Evolutionary conservation across 257 asterid species (phyloP), one percentile per base, ranked within the genome.

Genomic region (Cynanchum wilfordii): DNA sequence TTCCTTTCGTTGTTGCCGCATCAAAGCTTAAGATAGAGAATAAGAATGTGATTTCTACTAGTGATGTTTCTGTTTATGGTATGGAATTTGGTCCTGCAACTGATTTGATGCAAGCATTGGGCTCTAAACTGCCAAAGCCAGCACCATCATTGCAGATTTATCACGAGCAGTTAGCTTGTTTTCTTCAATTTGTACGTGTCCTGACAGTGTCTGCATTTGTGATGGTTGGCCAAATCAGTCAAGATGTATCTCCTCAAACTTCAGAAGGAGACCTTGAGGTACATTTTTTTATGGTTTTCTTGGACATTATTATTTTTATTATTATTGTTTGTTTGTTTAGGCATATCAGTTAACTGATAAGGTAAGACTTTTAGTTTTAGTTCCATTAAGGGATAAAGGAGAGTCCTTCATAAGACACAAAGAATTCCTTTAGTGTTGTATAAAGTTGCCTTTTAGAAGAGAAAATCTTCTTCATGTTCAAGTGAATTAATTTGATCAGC

Each of bases 131-230:
- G 81, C 88, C 42, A 58, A 83, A 77, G 33, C 79, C 85, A 20
- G 85, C 87, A 1, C 80, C 73, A 10, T 81, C 77, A 30, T 73
- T 84, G 78, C 92, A 87, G 89, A 73, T 89, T 80, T 66, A 80
- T 74, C 88, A 88, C 2, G 97, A 93, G 75, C 84, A 81, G 49
- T 74, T 93, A 83, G 85, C 96, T 44, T 79, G 86, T 76, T 76
- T 86, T 80, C 89, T 89, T 80, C 98, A 88, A 54, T 79, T 93
- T 78, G 81, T 81, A 55, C 82, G 79, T 24, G 88, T 83, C 73
- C 79, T 87, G 84, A 82, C 79, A 81, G 73, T 88, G 66, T 90
- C 98, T 22, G 56, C 92, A 20, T 83, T 84, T 73, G 82, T 88
- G 69, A 72, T 93, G 76, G 75, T 89, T 75, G 96, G 97, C 63